These are phyloP conservation scores for Irpex rosettiformis DNA, from an alignment of 1,284 basidiomycete species.

Conservation along the genomic window DNA sequence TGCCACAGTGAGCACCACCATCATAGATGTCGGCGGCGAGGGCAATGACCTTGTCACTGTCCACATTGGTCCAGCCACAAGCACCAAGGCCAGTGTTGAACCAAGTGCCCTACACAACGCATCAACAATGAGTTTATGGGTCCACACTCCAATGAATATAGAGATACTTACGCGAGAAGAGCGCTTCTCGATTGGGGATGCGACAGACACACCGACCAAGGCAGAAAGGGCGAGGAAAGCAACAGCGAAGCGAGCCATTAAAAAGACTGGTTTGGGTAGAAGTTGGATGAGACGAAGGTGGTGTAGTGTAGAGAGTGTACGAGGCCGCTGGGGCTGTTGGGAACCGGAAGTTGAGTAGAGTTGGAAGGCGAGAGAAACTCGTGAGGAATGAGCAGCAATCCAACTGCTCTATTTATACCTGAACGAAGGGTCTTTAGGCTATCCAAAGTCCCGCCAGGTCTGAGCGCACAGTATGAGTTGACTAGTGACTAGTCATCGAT, in stretches of 20 bases:
- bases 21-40: constrained; percentile 33
- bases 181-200: constrained; percentile 53
- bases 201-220: constrained; percentile 38
- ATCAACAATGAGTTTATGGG: background rate
- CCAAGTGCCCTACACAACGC: constrained; percentile 35
- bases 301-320: constrained; percentile 5
- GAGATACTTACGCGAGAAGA: constrained; percentile 38
- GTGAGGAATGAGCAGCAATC: constrained; percentile 12
- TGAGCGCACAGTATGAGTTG: background rate
- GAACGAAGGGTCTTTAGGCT: background rate
- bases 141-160: constrained; percentile 1
- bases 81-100: constrained; percentile 40
- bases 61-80: constrained; percentile 35
- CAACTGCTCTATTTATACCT: background rate
- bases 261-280: constrained; percentile 12
- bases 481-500: background rate
- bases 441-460: background rate
- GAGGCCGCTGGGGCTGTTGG: constrained; percentile 1
- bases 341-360: constrained; percentile 5
- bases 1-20: constrained; percentile 34
- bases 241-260: constrained; percentile 39
- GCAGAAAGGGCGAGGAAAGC: constrained; percentile 42
- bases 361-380: constrained; percentile 21
- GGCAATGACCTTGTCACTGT: constrained; percentile 37
- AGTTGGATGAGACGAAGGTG: constrained; percentile 6